Percentiles rank a stretch among this genome's conserved stretches.
Evolutionary conservation across 306 rosid genomes (phyloP).

Genomic region (Hippophae gyantsensis): DNA sequence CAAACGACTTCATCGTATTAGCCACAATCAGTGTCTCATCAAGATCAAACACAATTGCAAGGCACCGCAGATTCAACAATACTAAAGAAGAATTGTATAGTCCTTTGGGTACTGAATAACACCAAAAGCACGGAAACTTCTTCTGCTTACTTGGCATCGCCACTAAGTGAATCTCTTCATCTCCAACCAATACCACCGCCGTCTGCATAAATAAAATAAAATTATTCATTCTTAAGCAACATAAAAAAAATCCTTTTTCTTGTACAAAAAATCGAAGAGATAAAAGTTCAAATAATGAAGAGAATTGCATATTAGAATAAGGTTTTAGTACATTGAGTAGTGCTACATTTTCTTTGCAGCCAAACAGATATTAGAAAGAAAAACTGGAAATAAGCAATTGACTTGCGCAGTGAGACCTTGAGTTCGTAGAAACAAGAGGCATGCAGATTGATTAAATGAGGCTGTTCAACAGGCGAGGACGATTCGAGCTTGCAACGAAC

Average conservation of each 20-base stretch:
- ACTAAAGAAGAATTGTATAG: slow-evolving; percentile 60
- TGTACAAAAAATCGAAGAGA: too few species aligned
- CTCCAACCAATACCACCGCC: slow-evolving; percentile 64
- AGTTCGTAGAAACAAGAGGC: slow-evolving; percentile 64
- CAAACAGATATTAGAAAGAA: background rate
- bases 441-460: slow-evolving; percentile 59
- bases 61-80: slow-evolving; percentile 79
- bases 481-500: slow-evolving; percentile 95
- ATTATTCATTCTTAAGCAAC: background rate
- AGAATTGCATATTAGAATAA: too few species aligned
- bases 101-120: slow-evolving; percentile 62
- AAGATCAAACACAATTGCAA: slow-evolving; percentile 86
- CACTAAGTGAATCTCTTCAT: slow-evolving; percentile 86
- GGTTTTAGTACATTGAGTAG: background rate
- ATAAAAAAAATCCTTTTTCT: too few species aligned
- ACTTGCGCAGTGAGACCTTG: slow-evolving; percentile 39
- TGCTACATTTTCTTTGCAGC: slow-evolving; percentile 12
- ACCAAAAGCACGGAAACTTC: slow-evolving; percentile 96
- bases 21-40: slow-evolving; percentile 97
- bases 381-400: background rate
- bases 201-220: slow-evolving; percentile 34
- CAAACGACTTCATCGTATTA: slow-evolving; percentile 92
- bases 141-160: slow-evolving; percentile 96
- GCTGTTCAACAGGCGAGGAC: slow-evolving; percentile 45
- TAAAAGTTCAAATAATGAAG: too few species aligned